These are phyloP conservation scores for Liquidambar formosana DNA, from an alignment of 164 flowering plant genomes.

Conservation along the genomic window DNA sequence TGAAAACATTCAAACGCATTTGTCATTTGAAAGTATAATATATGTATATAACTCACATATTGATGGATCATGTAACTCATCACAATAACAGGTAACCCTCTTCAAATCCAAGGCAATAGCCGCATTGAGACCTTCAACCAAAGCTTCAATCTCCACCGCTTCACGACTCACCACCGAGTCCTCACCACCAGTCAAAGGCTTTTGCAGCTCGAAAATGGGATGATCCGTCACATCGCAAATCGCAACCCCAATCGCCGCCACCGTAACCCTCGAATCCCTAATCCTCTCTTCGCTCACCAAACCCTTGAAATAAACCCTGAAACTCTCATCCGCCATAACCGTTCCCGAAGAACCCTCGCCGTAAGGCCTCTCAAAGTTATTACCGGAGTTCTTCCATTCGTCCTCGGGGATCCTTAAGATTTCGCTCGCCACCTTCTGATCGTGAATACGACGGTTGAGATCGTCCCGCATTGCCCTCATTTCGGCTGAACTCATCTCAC, in stretches of 20 bases:
- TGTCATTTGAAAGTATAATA: no score
- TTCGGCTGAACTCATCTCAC: constrained; percentile 28
- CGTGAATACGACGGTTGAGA: constrained; percentile 52
- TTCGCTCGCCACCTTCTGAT: constrained; percentile 46
- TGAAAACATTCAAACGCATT: no score
- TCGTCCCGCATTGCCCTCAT: constrained; percentile 30
- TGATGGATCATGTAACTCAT: constrained; percentile 45
- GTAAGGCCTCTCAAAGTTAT: constrained; percentile 46
- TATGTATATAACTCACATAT: constrained; percentile 56
- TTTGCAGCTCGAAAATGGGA: constrained; percentile 48
- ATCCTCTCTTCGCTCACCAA: constrained; percentile 49
- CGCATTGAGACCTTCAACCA: constrained; percentile 65
- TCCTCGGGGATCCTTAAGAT: constrained; percentile 42
- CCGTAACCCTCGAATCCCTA: constrained; percentile 7
- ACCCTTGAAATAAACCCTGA: constrained; percentile 71
- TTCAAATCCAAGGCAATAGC: constrained; percentile 58
- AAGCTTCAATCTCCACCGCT: constrained; percentile 49
- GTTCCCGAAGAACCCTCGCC: constrained; percentile 31
- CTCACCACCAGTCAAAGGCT: constrained; percentile 42
- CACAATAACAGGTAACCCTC: constrained; percentile 40
- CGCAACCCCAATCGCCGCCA: constrained; percentile 58
- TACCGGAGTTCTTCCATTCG: constrained; percentile 52
- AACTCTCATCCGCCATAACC: constrained; percentile 8
- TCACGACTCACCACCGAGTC: constrained; percentile 9
- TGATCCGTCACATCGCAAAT: constrained; percentile 58